Conservation (phyloP, 31 red algal species). For the Odonthalia washingtoniensis region DNA sequence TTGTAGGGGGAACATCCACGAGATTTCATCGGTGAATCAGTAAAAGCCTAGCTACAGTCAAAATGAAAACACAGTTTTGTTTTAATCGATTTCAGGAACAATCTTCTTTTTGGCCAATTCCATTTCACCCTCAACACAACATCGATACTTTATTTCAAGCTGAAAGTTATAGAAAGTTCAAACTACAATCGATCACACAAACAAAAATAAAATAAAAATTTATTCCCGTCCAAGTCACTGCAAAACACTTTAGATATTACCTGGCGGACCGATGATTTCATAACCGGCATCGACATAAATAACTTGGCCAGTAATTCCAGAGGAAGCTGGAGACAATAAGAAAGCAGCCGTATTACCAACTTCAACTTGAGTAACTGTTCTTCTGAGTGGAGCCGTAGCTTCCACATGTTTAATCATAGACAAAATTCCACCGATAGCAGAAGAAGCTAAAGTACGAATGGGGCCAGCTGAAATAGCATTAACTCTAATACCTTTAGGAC, state of each 20-base stretch:
- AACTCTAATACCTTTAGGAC: constrained; percentile 84
- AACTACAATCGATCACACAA: too few relatives aligned
- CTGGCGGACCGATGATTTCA: constrained; percentile 85
- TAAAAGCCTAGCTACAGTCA: too few relatives aligned
- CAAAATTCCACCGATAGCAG: constrained; percentile 88
- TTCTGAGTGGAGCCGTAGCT: constrained; percentile 76
- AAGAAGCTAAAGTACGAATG: constrained; percentile 91
- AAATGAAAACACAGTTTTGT: too few relatives aligned
- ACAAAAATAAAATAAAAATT: neutral
- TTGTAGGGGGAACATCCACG: too few relatives aligned
- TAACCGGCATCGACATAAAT: constrained; percentile 97
- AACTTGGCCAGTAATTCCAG: constrained; percentile 95
- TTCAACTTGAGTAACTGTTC: constrained; percentile 84
- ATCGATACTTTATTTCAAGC: too few relatives aligned
- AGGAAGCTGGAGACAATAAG: constrained; percentile 80
- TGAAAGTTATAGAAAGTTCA: too few relatives aligned
- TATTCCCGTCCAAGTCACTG: neutral
- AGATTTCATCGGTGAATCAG: too few relatives aligned
- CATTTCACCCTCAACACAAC: too few relatives aligned
- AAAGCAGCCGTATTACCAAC: constrained; percentile 93
- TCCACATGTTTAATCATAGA: constrained; percentile 96
- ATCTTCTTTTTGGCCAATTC: too few relatives aligned
- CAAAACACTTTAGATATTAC: too few relatives aligned
- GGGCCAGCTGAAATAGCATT: constrained; percentile 96
- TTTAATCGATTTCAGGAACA: too few relatives aligned